Percentiles rank a stretch among this genome's conserved stretches.
Evolutionary conservation across 352 stramenopile genomes (phyloP).

Genomic region (Phytopythium helicoides): DNA sequence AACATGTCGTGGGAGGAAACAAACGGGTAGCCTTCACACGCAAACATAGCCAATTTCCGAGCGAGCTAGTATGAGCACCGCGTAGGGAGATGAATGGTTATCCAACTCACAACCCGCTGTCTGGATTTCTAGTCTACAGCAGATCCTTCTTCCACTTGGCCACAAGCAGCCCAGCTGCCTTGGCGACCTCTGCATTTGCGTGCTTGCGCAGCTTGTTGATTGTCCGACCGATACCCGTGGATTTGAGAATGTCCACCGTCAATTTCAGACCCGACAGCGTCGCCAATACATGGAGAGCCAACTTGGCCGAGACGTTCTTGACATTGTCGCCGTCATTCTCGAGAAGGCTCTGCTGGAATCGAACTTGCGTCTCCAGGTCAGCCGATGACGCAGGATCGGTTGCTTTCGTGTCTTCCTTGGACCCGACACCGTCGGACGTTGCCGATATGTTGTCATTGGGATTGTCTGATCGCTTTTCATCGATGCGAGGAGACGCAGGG

Average conservation of each 20-base stretch:
- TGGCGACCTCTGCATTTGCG: slow-evolving; percentile 51
- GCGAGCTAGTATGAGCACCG: too few relatives aligned
- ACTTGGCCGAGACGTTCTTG: slow-evolving; percentile 62
- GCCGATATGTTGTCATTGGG: background rate
- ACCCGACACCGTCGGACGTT: background rate
- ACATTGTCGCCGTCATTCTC: slow-evolving; percentile 67
- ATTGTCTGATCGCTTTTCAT: background rate
- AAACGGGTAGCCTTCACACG: too few relatives aligned
- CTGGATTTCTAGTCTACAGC: too few relatives aligned
- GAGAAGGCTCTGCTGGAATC: slow-evolving; percentile 70
- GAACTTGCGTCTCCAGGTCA: slow-evolving; percentile 61
- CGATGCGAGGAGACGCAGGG: too few relatives aligned
- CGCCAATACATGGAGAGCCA: slow-evolving; percentile 69
- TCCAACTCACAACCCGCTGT: background rate
- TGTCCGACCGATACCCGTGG: slow-evolving; percentile 69
- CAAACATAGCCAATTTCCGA: too few relatives aligned
- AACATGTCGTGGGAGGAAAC: too few relatives aligned
- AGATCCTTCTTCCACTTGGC: slow-evolving; percentile 87
- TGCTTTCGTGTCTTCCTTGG: slow-evolving; percentile 8
- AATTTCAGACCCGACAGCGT: slow-evolving; percentile 67
- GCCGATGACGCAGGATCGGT: slow-evolving; percentile 22
- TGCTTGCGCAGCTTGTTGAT: slow-evolving; percentile 90
- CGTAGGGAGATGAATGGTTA: too few relatives aligned
- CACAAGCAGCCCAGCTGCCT: slow-evolving; percentile 62
- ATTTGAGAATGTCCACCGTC: slow-evolving; percentile 84